Evolutionary conservation across 164 flowering plant genomes (phyloP).

Genomic region (Cinnamomum micranthum): DNA sequence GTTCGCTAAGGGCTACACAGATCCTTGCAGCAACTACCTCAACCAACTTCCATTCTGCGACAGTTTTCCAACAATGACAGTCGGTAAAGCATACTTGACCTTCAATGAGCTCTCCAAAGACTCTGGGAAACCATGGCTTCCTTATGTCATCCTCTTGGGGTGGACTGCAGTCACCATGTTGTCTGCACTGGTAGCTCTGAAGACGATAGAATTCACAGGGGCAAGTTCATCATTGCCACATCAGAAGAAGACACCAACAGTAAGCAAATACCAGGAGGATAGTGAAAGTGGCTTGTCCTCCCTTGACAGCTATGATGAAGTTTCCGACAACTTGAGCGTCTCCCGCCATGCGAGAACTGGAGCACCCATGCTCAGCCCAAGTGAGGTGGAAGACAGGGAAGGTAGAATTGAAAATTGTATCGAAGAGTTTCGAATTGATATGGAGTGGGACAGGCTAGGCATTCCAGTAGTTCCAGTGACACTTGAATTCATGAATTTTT

Average conservation of each 20-base stretch:
- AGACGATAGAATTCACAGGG: conserved; percentile 25
- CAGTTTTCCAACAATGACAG: conserved; percentile 22
- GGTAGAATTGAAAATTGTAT: conserved; percentile 6
- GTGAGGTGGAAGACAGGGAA: neutral
- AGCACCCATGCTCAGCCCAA: conserved; percentile 4
- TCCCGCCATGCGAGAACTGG: conserved; percentile 3
- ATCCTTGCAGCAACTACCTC: conserved; percentile 20
- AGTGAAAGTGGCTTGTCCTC: conserved; percentile 7
- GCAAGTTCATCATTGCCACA: conserved; percentile 21
- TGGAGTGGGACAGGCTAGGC: conserved; percentile 16
- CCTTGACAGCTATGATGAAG: neutral
- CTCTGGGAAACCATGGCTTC: conserved; percentile 18
- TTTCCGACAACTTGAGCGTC: neutral
- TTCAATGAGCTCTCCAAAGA: conserved; percentile 20
- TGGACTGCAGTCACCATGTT: conserved; percentile 21
- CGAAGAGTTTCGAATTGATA: conserved; percentile 14
- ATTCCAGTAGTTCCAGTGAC: conserved; percentile 23
- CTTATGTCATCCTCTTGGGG: conserved; percentile 20
- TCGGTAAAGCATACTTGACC: conserved; percentile 23
- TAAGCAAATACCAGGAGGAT: conserved; percentile 13
- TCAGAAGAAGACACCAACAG: conserved; percentile 13
- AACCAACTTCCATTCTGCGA: conserved; percentile 25
- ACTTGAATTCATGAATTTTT: conserved; percentile 18
- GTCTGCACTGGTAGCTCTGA: conserved; percentile 20
- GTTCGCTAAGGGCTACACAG: conserved; percentile 20